These are phyloP conservation scores for Herpotrichia juniperi DNA, from an alignment of 2,329 filamentous ascomycete genomes.

Conservation along the genomic window DNA sequence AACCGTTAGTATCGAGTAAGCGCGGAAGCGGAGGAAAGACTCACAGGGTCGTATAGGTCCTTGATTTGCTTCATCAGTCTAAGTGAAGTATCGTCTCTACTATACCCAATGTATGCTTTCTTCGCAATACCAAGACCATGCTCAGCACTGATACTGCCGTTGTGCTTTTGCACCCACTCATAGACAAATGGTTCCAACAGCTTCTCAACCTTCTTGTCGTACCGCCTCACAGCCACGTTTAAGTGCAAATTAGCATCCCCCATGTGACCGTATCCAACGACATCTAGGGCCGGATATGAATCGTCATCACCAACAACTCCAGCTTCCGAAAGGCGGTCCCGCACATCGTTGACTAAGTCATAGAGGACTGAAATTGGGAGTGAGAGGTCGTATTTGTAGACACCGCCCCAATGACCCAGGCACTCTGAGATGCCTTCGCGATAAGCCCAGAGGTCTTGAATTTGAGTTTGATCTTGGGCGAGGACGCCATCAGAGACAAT, in stretches of 20 bases:
- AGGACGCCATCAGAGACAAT: constrained; percentile 89
- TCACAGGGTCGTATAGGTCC: constrained; percentile 89
- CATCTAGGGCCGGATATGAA: constrained; percentile 79
- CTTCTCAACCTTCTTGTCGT: constrained; percentile 86
- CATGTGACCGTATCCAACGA: constrained; percentile 99
- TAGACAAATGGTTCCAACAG: constrained; percentile 94
- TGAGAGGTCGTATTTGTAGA: constrained; percentile 98
- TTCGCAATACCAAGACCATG: constrained; percentile 94
- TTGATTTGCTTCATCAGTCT: constrained; percentile 95
- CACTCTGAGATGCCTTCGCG: constrained; percentile 92
- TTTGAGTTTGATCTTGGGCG: constrained; percentile 91
- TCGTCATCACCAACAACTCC: constrained; percentile 77
- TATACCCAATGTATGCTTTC: constrained; percentile 95
- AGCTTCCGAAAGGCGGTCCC: constrained; percentile 71
- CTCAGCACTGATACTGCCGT: constrained; percentile 95
- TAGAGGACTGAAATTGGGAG: constrained; percentile 91
- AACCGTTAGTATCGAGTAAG: constrained; percentile 16
- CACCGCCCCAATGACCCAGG: constrained; percentile 87
- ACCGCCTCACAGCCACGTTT: constrained; percentile 82
- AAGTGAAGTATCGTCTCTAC: constrained; percentile 84
- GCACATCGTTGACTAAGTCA: constrained; percentile 83
- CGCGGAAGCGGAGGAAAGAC: constrained; percentile 40
- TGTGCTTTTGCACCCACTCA: constrained; percentile 89
- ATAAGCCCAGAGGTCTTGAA: constrained; percentile 85
- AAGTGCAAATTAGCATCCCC: constrained; percentile 95